phyloP scores from a whole-genome alignment of 257 asterid genomes.

The Solanum virginianum region DNA sequence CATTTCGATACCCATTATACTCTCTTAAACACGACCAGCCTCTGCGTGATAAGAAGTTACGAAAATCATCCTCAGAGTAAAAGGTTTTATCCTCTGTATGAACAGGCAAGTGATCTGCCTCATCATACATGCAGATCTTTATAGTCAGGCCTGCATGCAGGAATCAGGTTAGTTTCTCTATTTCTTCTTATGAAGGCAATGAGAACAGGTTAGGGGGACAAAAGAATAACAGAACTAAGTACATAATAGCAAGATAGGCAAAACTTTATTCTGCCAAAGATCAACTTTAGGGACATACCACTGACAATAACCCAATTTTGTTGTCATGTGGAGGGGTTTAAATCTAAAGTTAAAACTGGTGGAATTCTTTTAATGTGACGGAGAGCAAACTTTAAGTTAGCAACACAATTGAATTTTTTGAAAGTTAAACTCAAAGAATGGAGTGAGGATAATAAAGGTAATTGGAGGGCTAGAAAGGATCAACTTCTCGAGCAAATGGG shows the following conservation, averaged over 20 bases:
- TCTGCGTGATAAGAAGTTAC: slow-evolving; percentile 46
- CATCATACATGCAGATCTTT: slow-evolving; percentile 51
- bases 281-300: not conserved
- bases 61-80: slow-evolving; percentile 57
- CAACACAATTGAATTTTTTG: too few species aligned
- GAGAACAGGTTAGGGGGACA: not conserved
- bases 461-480: too few species aligned
- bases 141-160: slow-evolving; percentile 46
- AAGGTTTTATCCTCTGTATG: slow-evolving; percentile 63
- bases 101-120: slow-evolving; percentile 39
- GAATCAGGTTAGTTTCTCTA: not conserved
- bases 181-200: not conserved
- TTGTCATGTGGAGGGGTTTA: too few species aligned
- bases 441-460: too few species aligned
- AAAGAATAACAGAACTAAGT: not conserved
- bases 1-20: slow-evolving; percentile 43
- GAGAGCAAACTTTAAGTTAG: too few species aligned
- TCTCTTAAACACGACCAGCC: slow-evolving; percentile 69
- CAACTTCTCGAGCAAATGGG: too few species aligned
- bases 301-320: not conserved
- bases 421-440: too few species aligned
- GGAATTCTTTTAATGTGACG: too few species aligned
- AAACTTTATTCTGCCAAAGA: not conserved
- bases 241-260: not conserved
- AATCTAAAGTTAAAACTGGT: too few species aligned